Evolutionary conservation across 352 stramenopile genomes (phyloP), one percentile per base, ranked within the genome.

Genomic region (Aphanomyces astaci): DNA sequence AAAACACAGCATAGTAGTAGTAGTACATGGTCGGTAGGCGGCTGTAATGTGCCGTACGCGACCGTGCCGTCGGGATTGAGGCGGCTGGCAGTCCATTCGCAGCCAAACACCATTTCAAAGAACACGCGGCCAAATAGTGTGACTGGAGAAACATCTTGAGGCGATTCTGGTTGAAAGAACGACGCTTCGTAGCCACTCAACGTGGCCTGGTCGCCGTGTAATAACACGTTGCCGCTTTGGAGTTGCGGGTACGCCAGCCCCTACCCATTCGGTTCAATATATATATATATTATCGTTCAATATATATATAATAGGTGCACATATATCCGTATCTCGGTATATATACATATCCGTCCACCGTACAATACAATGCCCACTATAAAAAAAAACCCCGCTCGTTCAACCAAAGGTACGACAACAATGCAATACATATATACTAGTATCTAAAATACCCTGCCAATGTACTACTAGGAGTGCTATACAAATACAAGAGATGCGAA

Each of bases 41-140:
- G 33, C 15, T 64, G 28, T 5, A 52, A 36, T 15, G 31, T 52
- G 19, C 30, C 56, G 40, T 33, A 52, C 0, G 33, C 15, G 2
- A 46, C 9, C 5, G n/a, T n/a, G 33, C 56, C 56, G 40, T 64
- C 36, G 4, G 25, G 19, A 13, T 43, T 19, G 27, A 64, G 28
- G 32, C 56, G 56, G 7, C 28, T 52, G 19, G 32, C 32, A 19
- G 56, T 25, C n/a, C 31, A 46, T 25, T 64, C 56, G 32, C 17
- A 19, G 13, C 56, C 56, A 64, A 64, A 64, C 4, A 46, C 56
- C 56, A 64, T 64, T 19, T 64, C 56, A 64, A 64, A 64, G 56
- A 64, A 22, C 4, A 64, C 13, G 3, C 52, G 36, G 9, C 32
- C 56, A 64, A 64, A 64, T 9, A 64, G 40, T 4, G 3, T 24